Conservation (phyloP, 2,329 filamentous ascomycete genomes). For the Penicillium olsonii region DNA sequence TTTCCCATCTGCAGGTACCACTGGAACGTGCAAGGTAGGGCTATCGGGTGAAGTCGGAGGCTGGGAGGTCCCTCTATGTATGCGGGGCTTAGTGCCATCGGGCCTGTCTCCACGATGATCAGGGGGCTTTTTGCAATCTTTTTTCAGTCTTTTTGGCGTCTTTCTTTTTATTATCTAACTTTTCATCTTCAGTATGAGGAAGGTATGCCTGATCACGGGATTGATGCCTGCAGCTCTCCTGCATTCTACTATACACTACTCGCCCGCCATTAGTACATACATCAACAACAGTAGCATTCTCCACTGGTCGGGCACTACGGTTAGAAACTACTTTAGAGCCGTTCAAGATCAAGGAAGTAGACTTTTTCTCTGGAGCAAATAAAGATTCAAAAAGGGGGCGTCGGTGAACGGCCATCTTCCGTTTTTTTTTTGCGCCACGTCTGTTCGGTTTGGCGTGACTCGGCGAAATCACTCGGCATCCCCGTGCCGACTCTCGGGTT, state of each 20-base stretch:
- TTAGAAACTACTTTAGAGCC: neutral
- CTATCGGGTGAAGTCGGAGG: conserved; percentile 24
- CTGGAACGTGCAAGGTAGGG: conserved; percentile 10
- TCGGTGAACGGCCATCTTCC: conserved; percentile 22
- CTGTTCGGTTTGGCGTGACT: conserved; percentile 18
- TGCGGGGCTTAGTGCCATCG: conserved; percentile 26
- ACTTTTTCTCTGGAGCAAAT: conserved; percentile 20
- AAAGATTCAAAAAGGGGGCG: conserved; percentile 14
- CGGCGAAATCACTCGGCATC: conserved; percentile 21
- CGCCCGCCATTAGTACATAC: no score
- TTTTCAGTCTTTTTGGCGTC: no score
- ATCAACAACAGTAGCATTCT: no score
- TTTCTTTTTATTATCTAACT: no score
- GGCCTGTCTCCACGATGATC: conserved; percentile 15
- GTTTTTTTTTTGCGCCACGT: conserved; percentile 19
- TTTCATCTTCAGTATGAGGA: no score
- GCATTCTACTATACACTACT: no score
- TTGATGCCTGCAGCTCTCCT: neutral
- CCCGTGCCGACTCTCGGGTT: conserved; percentile 16
- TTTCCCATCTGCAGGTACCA: conserved; percentile 11
- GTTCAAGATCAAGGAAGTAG: conserved; percentile 2
- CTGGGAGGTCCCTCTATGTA: conserved; percentile 12
- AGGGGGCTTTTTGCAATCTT: conserved; percentile 21
- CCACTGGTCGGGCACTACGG: neutral
- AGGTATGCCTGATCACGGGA: conserved; percentile 9